A percentile compares a stretch with the other conserved stretches of the same genome.
Conservation (phyloP, 2,329 filamentous ascomycete genomes). For the Eutypa lata region DNA sequence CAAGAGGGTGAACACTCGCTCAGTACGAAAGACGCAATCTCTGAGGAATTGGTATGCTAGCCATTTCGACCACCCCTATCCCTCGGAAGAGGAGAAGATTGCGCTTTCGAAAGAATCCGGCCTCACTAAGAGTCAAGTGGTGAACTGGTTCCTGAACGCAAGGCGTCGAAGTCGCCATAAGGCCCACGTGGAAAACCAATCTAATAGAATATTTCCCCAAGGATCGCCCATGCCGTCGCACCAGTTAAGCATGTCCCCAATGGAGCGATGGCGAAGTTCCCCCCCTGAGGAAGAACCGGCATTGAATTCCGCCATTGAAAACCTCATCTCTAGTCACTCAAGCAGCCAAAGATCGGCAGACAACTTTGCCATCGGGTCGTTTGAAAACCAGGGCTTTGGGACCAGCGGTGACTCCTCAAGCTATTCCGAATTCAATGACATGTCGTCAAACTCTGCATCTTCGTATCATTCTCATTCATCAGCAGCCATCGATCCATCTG, state of each 20-base stretch:
- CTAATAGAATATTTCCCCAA: conserved; percentile 27
- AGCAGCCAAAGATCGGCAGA: conserved; percentile 2
- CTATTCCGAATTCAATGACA: background rate
- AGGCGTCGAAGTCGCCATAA: conserved; percentile 43
- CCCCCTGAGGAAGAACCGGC: conserved; percentile 44
- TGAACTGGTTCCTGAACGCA: conserved; percentile 51
- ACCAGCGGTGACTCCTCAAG: background rate
- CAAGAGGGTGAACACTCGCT: conserved; percentile 36
- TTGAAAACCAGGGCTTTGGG: background rate
- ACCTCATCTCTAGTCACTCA: conserved; percentile 24
- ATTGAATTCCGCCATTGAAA: conserved; percentile 35
- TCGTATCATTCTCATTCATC: conserved; percentile 1
- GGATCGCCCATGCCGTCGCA: conserved; percentile 42
- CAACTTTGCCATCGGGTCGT: background rate
- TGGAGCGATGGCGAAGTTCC: conserved; percentile 42
- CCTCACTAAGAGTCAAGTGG: conserved; percentile 41
- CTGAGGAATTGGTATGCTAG: conserved; percentile 44
- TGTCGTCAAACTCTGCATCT: conserved; percentile 5
- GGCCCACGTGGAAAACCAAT: conserved; percentile 7
- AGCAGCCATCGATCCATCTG: conserved; percentile 1
- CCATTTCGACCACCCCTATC: conserved; percentile 46
- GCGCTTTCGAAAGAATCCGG: conserved; percentile 39
- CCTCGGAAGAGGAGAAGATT: conserved; percentile 42
- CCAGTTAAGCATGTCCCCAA: conserved; percentile 38
- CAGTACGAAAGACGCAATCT: conserved; percentile 42